phyloP scores from a whole-genome alignment of 495 filamentous ascomycete genomes.

The Neurospora tetraspora region DNA sequence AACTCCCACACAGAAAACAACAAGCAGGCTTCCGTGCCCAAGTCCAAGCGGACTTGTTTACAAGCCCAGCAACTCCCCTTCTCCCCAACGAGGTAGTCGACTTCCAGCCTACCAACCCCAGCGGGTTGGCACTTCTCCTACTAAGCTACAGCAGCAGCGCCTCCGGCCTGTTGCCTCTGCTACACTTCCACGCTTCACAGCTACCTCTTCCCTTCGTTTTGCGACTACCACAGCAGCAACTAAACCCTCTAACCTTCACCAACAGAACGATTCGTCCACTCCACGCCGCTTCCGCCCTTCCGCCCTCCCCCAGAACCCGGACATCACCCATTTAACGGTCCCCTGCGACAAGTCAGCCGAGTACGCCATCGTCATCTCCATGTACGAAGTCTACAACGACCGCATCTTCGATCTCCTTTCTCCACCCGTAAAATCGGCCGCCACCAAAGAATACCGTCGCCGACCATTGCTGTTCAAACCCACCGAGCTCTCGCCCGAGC shows the following conservation, averaged over 20 bases:
- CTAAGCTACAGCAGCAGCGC: background rate
- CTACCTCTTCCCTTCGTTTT: background rate
- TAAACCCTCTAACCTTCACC: background rate
- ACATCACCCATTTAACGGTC: conserved; percentile 59
- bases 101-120: background rate
- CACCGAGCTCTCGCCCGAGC: conserved; percentile 72
- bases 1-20: background rate
- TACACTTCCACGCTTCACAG: background rate
- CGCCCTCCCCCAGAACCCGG: conserved; percentile 58
- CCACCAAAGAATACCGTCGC: conserved; percentile 58
- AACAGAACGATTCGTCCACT: conserved; percentile 32
- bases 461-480: conserved; percentile 77
- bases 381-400: conserved; percentile 99
- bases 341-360: conserved; percentile 63
- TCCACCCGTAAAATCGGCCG: conserved; percentile 33
- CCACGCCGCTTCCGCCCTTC: conserved; percentile 49
- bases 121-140: background rate
- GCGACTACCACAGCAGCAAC: background rate
- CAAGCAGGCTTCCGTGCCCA: background rate
- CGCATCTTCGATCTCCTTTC: conserved; percentile 90
- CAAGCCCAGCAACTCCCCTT: background rate
- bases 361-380: conserved; percentile 83
- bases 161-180: background rate
- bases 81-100: background rate
- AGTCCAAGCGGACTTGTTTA: background rate